Conservation (phyloP, 2,329 filamentous ascomycete species). For the Sarocladium kiliense region DNA sequence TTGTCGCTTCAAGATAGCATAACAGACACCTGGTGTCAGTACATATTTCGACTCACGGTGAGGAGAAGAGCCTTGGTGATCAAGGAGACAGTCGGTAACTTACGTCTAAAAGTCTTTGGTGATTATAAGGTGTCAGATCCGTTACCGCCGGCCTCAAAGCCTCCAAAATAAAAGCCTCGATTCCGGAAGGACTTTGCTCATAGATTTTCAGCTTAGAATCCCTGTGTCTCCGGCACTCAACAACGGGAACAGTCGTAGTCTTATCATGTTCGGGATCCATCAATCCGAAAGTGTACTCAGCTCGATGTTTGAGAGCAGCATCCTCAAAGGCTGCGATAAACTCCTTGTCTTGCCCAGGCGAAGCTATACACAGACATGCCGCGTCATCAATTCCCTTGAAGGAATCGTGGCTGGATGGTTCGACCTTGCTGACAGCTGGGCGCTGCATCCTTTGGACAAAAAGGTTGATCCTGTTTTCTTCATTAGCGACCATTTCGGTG, state of each 20-base stretch:
- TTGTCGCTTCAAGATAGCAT: neutral
- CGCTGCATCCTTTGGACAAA: neutral
- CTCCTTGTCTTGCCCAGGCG: neutral
- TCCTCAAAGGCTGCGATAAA: neutral
- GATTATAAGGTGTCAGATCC: neutral
- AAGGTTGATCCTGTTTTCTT: neutral
- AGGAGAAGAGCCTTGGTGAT: neutral
- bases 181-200: neutral
- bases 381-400: neutral
- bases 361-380: neutral
- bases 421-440: neutral
- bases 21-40: neutral
- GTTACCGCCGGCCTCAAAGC: neutral
- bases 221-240: neutral
- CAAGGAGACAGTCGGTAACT: neutral
- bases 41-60: neutral
- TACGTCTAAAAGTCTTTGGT: conserved; percentile 1
- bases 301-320: neutral
- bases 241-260: neutral
- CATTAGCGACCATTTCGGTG: too few species aligned
- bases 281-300: conserved; percentile 5
- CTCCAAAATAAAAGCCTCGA: conserved; percentile 1
- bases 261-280: neutral
- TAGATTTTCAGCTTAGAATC: neutral
- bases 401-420: neutral